Conservation (phyloP, 441 rosid genomes). For the Aleurites moluccanus region DNA sequence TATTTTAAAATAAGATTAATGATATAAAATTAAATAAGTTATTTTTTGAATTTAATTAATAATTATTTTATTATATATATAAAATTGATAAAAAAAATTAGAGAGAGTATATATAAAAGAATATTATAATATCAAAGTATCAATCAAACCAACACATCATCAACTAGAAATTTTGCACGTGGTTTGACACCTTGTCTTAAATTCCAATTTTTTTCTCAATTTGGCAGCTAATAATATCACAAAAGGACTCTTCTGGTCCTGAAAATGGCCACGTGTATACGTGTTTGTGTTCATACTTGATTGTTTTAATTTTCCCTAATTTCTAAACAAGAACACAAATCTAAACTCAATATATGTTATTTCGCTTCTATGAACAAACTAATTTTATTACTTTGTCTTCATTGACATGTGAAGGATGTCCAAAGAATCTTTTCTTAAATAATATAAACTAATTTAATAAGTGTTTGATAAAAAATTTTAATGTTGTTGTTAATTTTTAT, state of each 20-base stretch:
- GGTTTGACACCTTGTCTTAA: conserved; percentile 13
- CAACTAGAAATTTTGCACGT: conserved; percentile 19
- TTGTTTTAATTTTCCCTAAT: neutral
- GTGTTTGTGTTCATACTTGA: neutral
- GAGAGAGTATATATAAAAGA: too few species aligned
- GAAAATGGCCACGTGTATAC: conserved; percentile 24
- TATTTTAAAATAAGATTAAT: too few species aligned
- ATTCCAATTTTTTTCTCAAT: neutral
- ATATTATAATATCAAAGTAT: neutral
- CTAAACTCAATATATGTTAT: neutral
- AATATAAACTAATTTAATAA: too few species aligned
- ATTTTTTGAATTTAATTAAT: too few species aligned
- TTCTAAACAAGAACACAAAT: neutral
- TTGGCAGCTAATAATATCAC: conserved; percentile 12
- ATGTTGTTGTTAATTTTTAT: too few species aligned
- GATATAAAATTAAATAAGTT: too few species aligned
- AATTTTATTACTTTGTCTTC: neutral
- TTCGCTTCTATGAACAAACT: neutral
- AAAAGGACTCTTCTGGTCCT: conserved; percentile 14
- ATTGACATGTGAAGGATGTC: neutral
- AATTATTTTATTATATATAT: too few species aligned
- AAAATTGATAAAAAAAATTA: too few species aligned
- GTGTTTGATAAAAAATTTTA: too few species aligned
- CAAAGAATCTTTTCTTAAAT: neutral
- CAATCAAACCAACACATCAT: neutral